Conservation (phyloP, 768 basidiomycete species). For the Candolleomyces eurysporus region DNA sequence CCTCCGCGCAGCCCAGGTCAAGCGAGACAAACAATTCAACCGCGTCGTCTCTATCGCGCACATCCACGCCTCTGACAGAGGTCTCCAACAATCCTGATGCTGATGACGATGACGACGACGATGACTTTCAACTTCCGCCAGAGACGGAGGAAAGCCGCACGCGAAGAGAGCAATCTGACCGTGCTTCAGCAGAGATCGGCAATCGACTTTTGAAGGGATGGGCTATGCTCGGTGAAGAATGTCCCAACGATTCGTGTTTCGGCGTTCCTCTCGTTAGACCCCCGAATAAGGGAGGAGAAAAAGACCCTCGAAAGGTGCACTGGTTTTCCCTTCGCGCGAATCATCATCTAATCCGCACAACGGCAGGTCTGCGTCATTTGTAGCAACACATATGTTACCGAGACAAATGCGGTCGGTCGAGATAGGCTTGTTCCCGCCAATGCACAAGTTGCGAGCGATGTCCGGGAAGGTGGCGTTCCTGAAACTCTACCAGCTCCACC, state of each 20-base stretch:
- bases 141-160: constrained; percentile 65
- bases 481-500: too few species aligned
- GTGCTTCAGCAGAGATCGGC: constrained; percentile 77
- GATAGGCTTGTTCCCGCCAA: too few species aligned
- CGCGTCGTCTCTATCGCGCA: constrained; percentile 23
- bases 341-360: constrained; percentile 1
- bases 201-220: constrained; percentile 76
- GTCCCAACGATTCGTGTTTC: constrained; percentile 64
- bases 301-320: constrained; percentile 64
- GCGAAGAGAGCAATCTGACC: constrained; percentile 78
- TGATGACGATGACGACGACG: constrained; percentile 43
- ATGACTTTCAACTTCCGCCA: constrained; percentile 58
- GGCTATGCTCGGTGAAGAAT: constrained; percentile 90
- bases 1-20: constrained; percentile 14
- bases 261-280: constrained; percentile 84
- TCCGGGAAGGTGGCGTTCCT: too few species aligned
- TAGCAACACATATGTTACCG: constrained; percentile 53
- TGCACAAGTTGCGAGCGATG: too few species aligned
- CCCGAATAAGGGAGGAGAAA: constrained; percentile 58
- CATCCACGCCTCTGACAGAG: constrained; percentile 80
- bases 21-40: not conserved
- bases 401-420: constrained; percentile 32
- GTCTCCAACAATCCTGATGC: constrained; percentile 42
- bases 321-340: not conserved
- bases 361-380: constrained; percentile 79